phyloP scores from a whole-genome alignment of 495 filamentous ascomycete species.

The Amniculicola lignicola region DNA sequence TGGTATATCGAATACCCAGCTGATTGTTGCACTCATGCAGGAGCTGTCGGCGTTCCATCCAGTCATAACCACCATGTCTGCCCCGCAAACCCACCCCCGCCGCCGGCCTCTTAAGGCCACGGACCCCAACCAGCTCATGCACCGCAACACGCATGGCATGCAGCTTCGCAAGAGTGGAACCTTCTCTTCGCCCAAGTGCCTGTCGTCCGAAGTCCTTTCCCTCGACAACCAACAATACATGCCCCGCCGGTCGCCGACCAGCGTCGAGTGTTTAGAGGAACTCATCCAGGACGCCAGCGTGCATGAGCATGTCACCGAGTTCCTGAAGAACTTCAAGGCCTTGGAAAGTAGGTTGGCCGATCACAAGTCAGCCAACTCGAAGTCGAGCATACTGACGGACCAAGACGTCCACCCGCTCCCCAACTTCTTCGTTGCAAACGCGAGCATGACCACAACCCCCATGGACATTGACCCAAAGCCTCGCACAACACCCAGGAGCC shows the following conservation, averaged over 20 bases:
- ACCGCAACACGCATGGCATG: slow-evolving; percentile 37
- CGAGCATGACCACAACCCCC: slow-evolving; percentile 34
- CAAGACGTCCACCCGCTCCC: slow-evolving; percentile 43
- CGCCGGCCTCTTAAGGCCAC: slow-evolving; percentile 36
- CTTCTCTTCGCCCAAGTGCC: slow-evolving; percentile 54
- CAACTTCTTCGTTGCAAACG: slow-evolving; percentile 36
- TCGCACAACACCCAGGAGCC: slow-evolving; percentile 38
- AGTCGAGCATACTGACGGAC: slow-evolving; percentile 38
- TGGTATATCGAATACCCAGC: slow-evolving; percentile 10
- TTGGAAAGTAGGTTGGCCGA: slow-evolving; percentile 19
- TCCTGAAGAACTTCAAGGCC: slow-evolving; percentile 38
- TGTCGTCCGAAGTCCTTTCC: slow-evolving; percentile 41
- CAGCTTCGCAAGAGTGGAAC: slow-evolving; percentile 61
- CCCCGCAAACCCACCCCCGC: slow-evolving; percentile 38
- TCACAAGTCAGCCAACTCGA: slow-evolving; percentile 24
- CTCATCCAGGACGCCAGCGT: slow-evolving; percentile 36
- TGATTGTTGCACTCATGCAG: slow-evolving; percentile 34
- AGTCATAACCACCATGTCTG: slow-evolving; percentile 38
- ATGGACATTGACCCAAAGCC: slow-evolving; percentile 39
- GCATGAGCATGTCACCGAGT: slow-evolving; percentile 34
- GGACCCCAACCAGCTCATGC: slow-evolving; percentile 21
- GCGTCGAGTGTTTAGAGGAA: slow-evolving; percentile 52
- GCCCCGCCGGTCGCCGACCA: slow-evolving; percentile 60
- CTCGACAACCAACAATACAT: slow-evolving; percentile 49
- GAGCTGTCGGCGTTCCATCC: slow-evolving; percentile 2